Evolutionary conservation across 441 rosid species (phyloP), one percentile per base, ranked within the genome.

Genomic region (Geranium incanum): DNA sequence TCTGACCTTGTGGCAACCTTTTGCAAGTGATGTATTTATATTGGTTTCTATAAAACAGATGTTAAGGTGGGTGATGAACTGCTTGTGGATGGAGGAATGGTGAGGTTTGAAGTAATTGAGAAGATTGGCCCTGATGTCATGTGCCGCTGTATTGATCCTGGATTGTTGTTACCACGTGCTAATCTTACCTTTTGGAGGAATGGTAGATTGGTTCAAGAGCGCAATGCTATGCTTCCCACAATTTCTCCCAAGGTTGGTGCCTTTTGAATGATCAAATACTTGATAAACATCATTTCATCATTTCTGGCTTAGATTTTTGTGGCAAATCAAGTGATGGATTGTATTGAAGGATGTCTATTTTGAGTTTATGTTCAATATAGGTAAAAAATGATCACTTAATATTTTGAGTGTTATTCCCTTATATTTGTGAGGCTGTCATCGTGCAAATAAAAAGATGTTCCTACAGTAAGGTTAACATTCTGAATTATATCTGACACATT

Each of bases 41-140:
- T 15, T 57, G 16, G 63, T 4, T 59, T 59, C 28, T 0, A 18
- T 59, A 28, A 59, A 59, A 59, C 64, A 59, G 64, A 59, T 59
- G 64, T 59, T 6, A 59, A 7, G 64, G 64, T 59, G 28, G 64
- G 64, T 59, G 64, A 95, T 85, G 99, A 95, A 55, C 92, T 95
- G 63, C 72, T 92, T 67, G 95, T 92, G 68, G 99, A 95, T 82
- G 99, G 99, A 77, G 99, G 98, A 33, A 95, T 95, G 99, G 98
- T 89, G 83, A 84, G 97, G 78, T 95, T 95, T 82, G 98, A 95
- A 71, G 98, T 95, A 83, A 87, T 84, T 18, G 96, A 91, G 85
- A 95, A 88, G 85, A 85, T 95, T 60, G 98, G 98, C 52, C 96
- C 95, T 36, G 99, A 95, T 83, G 96, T 95, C 50, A 89, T 87